Percentiles rank a stretch among this genome's conserved stretches.
Evolutionary conservation across 805 yeast genomes (phyloP).

Genomic region (Lachancea mirantina): DNA sequence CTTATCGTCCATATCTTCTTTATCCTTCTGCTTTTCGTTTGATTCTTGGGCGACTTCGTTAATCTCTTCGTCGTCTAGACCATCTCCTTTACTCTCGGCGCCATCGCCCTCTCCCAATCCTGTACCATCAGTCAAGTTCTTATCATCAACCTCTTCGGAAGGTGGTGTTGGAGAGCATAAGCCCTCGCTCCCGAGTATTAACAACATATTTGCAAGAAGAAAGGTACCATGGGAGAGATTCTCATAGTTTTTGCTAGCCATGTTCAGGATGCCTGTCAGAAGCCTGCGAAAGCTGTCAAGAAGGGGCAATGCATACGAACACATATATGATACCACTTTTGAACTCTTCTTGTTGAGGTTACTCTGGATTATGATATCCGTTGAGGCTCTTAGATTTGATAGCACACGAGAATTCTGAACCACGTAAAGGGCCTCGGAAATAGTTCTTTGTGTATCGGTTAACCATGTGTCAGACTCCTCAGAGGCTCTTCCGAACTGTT

Average conservation of each 20-base stretch:
- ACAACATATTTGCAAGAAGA: constrained; percentile 48
- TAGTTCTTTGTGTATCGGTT: constrained; percentile 38
- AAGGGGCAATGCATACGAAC: constrained; percentile 55
- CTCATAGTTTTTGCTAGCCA: constrained; percentile 42
- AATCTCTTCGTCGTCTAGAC: constrained; percentile 86
- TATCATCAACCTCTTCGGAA: constrained; percentile 50
- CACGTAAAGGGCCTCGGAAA: constrained; percentile 36
- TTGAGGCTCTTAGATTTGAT: constrained; percentile 31
- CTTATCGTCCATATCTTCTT: constrained; percentile 55
- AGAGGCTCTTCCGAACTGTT: constrained; percentile 30
- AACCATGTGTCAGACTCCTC: constrained; percentile 70
- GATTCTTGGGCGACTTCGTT: constrained; percentile 70
- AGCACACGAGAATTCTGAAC: constrained; percentile 36
- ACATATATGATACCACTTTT: constrained; percentile 38
- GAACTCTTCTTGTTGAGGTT: constrained; percentile 37
- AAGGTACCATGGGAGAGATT: constrained; percentile 56
- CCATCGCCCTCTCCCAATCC: constrained; percentile 93
- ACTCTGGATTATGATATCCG: constrained; percentile 30
- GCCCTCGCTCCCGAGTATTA: constrained; percentile 65
- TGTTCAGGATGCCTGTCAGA: constrained; percentile 36
- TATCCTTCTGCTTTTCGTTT: constrained; percentile 63
- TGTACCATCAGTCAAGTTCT: constrained; percentile 75
- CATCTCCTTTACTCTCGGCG: constrained; percentile 71
- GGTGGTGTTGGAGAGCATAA: constrained; percentile 90
- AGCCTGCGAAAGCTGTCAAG: constrained; percentile 51